Evolutionary conservation across 2,329 filamentous ascomycete species (phyloP), one percentile per base, ranked within the genome.

Genomic region (Plenodomus lindquistii): DNA sequence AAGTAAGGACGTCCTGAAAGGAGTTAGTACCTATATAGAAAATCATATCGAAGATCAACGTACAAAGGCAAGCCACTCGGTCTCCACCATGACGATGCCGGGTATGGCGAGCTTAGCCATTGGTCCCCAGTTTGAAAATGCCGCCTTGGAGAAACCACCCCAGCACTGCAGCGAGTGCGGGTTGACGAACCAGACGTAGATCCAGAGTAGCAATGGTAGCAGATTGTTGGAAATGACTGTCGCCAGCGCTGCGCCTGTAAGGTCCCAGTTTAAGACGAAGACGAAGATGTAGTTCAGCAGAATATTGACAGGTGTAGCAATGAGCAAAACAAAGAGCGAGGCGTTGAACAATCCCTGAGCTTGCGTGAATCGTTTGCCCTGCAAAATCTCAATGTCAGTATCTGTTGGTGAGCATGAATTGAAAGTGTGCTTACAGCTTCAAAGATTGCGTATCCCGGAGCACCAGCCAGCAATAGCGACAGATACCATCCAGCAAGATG

Each of bases 1-100:
- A 81, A 0, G 91, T 96, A 19, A 73, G 62, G 44, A 73, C 71
- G 35, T 73, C 70, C 52, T 55, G 29, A 10, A 6, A 39, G 21
- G 35, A 15, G 42, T 24, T 21, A 40, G 10, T 21, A n/a, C 39
- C 10, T 42, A 17, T 27, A 16, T 31, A 19, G 29, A 18, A n/a
- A 16, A 9, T 16, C 3, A 31, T 4, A 16, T 36, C 21, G 7
- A 13, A 45, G n/a, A 24, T 6, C 2, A 35, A 55, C 49, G 9
- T 47, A 55, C 52, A 18, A 70, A 72, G 10, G 67, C 68, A 0
- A 72, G 58, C 65, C 69, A 72, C 47, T 72, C 69, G 4, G 92
- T 92, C 71, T 95, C 87, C 2, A 97, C 87, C 92, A 97, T 97
- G 54, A 96, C 77, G 71, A 97, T 87, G 4, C 93, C 93, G 0